Evolutionary conservation across 2,329 filamentous ascomycete species (phyloP).

Genomic region (Fusarium foetens): DNA sequence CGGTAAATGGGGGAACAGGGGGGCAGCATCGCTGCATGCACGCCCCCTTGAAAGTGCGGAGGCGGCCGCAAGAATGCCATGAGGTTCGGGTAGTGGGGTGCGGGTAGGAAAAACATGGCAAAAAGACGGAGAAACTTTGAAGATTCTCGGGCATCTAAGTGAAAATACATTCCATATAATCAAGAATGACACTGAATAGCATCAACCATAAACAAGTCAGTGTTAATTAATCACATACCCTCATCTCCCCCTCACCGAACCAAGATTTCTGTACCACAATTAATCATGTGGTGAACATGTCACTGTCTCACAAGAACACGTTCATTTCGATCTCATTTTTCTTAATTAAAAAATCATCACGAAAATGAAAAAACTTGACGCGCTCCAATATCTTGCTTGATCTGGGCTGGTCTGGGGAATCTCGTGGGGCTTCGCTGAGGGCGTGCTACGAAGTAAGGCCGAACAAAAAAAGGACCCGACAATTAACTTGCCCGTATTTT

Average conservation of each 20-base stretch:
- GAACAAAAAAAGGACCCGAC: slow-evolving; percentile 9
- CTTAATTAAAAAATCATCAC: neutral
- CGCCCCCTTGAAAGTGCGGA: slow-evolving; percentile 15
- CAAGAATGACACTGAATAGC: neutral
- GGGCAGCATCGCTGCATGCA: neutral
- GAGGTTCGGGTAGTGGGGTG: neutral
- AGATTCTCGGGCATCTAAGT: neutral
- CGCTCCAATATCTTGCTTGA: slow-evolving; percentile 39
- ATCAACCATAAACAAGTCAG: neutral
- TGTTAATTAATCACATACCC: neutral
- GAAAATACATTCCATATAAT: neutral
- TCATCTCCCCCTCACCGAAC: neutral
- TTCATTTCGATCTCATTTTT: neutral
- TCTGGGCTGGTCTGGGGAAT: slow-evolving; percentile 46
- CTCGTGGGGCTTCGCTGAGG: slow-evolving; percentile 34
- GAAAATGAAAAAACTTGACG: slow-evolving; percentile 29
- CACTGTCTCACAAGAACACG: neutral
- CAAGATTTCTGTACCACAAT: slow-evolving; percentile 1
- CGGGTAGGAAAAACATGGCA: slow-evolving; percentile 16
- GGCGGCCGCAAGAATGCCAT: slow-evolving; percentile 12
- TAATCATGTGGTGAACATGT: slow-evolving; percentile 11
- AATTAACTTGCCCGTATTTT: neutral
- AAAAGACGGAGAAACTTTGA: neutral
- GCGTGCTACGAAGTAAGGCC: slow-evolving; percentile 50
- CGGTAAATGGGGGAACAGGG: slow-evolving; percentile 27